A percentile compares a stretch with the other conserved stretches of the same genome.
Conservation (phyloP, 768 basidiomycete species). For the Tulasnella sp. region DNA sequence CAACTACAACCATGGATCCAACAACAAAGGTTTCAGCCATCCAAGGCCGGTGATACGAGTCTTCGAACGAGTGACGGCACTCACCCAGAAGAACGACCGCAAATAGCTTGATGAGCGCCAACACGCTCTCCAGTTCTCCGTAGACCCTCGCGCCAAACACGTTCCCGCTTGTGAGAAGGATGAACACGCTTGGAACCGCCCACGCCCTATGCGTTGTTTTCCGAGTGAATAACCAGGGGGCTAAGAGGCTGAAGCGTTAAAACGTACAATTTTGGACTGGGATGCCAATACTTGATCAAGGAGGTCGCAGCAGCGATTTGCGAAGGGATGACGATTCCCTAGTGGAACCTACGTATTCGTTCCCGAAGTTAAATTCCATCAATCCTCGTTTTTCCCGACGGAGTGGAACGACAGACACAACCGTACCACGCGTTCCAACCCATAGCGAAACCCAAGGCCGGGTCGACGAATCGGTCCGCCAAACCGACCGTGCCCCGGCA, state of each 20-base stretch:
- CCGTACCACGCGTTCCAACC: constrained; percentile 25
- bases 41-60: too few species aligned
- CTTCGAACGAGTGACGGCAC: not conserved
- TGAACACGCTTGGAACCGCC: not conserved
- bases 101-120: constrained; percentile 15
- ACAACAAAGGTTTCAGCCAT: too few species aligned
- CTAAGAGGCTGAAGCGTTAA: too few species aligned
- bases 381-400: not conserved
- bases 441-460: constrained; percentile 21
- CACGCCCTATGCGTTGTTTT: not conserved
- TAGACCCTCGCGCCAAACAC: constrained; percentile 7
- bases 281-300: constrained; percentile 23
- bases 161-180: constrained; percentile 2
- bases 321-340: constrained; percentile 20
- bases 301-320: constrained; percentile 22
- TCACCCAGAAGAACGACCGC: constrained; percentile 15
- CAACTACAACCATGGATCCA: not conserved
- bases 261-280: not conserved
- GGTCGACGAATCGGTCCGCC: constrained; percentile 21
- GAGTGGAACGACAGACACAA: not conserved
- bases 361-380: not conserved
- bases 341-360: not conserved
- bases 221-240: not conserved
- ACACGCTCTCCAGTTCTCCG: constrained; percentile 14
- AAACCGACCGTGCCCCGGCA: constrained; percentile 17